Evolutionary conservation across 2,329 filamentous ascomycete genomes (phyloP).

Genomic region (Ceratocystis lukuohia): DNA sequence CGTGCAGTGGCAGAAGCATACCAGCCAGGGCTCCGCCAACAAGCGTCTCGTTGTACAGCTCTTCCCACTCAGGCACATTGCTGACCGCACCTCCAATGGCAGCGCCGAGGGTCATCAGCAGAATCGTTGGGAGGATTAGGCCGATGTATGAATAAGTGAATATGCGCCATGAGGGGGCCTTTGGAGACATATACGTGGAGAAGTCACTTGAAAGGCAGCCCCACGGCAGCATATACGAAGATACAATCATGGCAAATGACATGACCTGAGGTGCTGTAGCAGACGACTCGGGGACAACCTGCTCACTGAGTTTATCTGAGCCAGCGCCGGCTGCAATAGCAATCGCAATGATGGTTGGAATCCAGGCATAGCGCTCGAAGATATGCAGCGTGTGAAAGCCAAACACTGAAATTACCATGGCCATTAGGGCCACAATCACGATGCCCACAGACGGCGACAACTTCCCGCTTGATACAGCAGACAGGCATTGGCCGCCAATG

Average conservation of each 20-base stretch:
- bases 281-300: conserved; percentile 27
- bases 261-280: conserved; percentile 31
- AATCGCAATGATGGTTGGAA: conserved; percentile 42
- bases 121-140: conserved; percentile 39
- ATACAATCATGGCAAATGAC: conserved; percentile 47
- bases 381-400: conserved; percentile 44
- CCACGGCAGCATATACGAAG: conserved; percentile 52
- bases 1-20: conserved; percentile 44
- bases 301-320: conserved; percentile 35
- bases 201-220: conserved; percentile 46
- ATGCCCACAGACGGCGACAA: conserved; percentile 45
- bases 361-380: conserved; percentile 45
- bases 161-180: conserved; percentile 29
- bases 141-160: conserved; percentile 46
- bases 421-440: conserved; percentile 43
- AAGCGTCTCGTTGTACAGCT: conserved; percentile 38
- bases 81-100: conserved; percentile 49
- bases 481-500: conserved; percentile 45
- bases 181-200: conserved; percentile 46
- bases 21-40: conserved; percentile 46
- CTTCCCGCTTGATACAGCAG: conserved; percentile 36
- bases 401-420: conserved; percentile 47
- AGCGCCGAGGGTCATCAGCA: conserved; percentile 49
- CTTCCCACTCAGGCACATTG: conserved; percentile 40
- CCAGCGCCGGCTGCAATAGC: conserved; percentile 42